phyloP scores from a whole-genome alignment of 768 basidiomycete species.

The Heimioporus sp. region DNA sequence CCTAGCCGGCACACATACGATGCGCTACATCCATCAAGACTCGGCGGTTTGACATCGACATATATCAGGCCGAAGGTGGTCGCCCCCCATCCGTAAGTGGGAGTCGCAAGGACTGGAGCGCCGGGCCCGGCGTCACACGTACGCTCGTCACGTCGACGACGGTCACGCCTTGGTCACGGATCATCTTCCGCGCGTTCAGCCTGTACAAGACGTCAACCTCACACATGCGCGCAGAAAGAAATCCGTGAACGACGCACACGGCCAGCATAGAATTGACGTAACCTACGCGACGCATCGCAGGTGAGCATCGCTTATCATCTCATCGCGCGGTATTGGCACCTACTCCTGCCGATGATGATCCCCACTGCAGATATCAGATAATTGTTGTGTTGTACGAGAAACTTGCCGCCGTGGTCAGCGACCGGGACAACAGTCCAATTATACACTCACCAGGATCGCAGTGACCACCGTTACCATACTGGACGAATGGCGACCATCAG shows the following conservation, averaged over 20 bases:
- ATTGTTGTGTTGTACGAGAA: not conserved
- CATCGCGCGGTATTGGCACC: not conserved
- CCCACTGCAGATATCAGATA: not conserved
- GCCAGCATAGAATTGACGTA: conserved; percentile 18
- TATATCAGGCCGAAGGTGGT: too few species aligned
- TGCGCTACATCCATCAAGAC: too few species aligned
- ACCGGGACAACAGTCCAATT: not conserved
- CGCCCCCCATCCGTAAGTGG: too few species aligned
- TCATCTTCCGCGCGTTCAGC: not conserved
- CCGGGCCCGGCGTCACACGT: too few species aligned
- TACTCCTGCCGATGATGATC: not conserved
- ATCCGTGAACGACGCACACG: conserved; percentile 3
- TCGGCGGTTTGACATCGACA: too few species aligned
- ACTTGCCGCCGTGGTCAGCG: not conserved
- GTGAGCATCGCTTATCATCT: not conserved
- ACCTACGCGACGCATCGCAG: not conserved
- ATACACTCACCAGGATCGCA: conserved; percentile 4
- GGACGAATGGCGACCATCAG: not conserved
- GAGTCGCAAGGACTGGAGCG: too few species aligned
- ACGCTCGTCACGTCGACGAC: not conserved
- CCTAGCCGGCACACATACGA: too few species aligned
- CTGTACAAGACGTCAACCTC: not conserved
- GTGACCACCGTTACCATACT: not conserved
- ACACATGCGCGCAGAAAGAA: not conserved
- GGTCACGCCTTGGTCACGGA: not conserved